These are phyloP conservation scores for Chlorella sp. DNA, from an alignment of 139 green algal species.

Conservation along the genomic window DNA sequence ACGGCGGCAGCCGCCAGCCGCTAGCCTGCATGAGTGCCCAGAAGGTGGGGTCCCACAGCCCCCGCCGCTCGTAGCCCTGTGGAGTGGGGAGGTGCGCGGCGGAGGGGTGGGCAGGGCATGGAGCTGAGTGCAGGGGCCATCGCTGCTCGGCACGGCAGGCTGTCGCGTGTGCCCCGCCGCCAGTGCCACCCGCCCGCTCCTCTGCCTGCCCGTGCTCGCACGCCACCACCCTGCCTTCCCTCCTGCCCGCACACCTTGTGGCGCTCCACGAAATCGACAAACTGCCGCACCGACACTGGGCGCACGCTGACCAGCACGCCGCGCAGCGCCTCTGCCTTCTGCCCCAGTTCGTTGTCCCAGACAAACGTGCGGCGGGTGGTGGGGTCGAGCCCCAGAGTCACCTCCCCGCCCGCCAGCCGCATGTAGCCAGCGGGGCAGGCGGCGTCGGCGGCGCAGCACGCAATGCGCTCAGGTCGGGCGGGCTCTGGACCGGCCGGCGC, in stretches of 20 bases:
- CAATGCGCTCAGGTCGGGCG: too few species aligned
- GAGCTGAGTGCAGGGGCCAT: neutral
- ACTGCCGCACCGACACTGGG: slow-evolving; percentile 61
- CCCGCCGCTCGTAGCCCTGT: slow-evolving; percentile 43
- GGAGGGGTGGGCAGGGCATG: neutral
- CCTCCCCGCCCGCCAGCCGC: slow-evolving; percentile 8
- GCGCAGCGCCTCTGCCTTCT: neutral
- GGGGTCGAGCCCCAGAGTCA: slow-evolving; percentile 37
- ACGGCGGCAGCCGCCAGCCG: slow-evolving; percentile 1
- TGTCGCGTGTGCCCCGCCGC: neutral
- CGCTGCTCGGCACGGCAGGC: neutral
- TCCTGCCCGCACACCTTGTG: neutral
- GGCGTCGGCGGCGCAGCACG: too few species aligned
- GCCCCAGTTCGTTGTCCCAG: slow-evolving; percentile 69
- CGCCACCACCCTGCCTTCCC: too few species aligned
- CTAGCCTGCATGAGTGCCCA: slow-evolving; percentile 26
- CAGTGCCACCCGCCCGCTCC: neutral
- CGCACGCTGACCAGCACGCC: slow-evolving; percentile 25
- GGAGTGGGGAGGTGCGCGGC: neutral
- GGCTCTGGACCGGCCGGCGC: neutral
- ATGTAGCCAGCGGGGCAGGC: neutral
- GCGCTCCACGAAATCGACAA: slow-evolving; percentile 43
- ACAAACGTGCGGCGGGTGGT: slow-evolving; percentile 39
- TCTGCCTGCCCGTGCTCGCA: neutral
- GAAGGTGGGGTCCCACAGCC: slow-evolving; percentile 49